Evolutionary conservation across 2,329 filamentous ascomycete species (phyloP).

Genomic region (Fusarium tupiense): DNA sequence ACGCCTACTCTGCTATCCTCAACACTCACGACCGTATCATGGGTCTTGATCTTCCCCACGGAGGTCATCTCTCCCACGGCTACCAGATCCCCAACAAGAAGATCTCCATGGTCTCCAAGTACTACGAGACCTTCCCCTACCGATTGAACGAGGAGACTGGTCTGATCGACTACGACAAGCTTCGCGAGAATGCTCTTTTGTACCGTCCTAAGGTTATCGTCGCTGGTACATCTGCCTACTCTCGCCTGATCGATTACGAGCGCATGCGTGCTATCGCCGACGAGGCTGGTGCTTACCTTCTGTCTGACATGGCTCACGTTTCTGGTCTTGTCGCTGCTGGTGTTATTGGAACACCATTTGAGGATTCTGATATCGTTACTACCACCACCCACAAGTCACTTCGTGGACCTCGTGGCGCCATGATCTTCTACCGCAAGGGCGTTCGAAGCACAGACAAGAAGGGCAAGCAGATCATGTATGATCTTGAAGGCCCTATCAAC

Average conservation of each 20-base stretch:
- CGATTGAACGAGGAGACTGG: slow-evolving; percentile 87
- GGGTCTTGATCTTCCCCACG: slow-evolving; percentile 94
- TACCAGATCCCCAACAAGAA: slow-evolving; percentile 92
- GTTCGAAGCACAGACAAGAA: slow-evolving; percentile 85
- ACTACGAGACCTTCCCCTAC: slow-evolving; percentile 97
- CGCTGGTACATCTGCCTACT: slow-evolving; percentile 93
- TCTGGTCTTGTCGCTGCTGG: slow-evolving; percentile 90
- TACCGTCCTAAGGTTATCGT: slow-evolving; percentile 96
- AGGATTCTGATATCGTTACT: slow-evolving; percentile 89
- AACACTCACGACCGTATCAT: slow-evolving; percentile 92
- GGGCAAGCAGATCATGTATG: slow-evolving; percentile 78
- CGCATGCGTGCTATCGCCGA: slow-evolving; percentile 87
- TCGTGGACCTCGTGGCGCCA: slow-evolving; percentile 89
- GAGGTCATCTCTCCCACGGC: slow-evolving; percentile 92
- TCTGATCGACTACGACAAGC: slow-evolving; percentile 89
- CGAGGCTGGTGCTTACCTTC: slow-evolving; percentile 87
- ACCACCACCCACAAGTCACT: slow-evolving; percentile 99
- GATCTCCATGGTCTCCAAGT: slow-evolving; percentile 96
- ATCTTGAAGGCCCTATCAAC: slow-evolving; percentile 93
- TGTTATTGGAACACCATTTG: slow-evolving; percentile 88
- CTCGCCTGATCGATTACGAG: slow-evolving; percentile 90
- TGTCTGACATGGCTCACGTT: slow-evolving; percentile 96
- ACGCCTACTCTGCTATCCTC: slow-evolving; percentile 93
- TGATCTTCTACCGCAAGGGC: slow-evolving; percentile 98
- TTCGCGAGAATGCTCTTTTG: slow-evolving; percentile 84